phyloP scores from a whole-genome alignment of 208 protist genomes.

The Strigomonas galati region DNA sequence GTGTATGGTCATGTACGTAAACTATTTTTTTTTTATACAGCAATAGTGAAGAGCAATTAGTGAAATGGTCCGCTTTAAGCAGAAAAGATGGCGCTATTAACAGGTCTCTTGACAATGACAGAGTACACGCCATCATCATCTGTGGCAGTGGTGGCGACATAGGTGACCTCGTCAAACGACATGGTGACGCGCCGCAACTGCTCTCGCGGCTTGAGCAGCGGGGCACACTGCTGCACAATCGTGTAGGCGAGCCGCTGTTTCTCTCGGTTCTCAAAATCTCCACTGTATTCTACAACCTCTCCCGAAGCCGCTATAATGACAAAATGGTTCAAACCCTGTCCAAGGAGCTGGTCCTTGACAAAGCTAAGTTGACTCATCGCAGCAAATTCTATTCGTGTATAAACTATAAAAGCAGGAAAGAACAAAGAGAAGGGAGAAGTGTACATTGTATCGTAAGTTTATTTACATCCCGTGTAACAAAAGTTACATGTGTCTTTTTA shows the following conservation, averaged over 20 bases:
- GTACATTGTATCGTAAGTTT: no score
- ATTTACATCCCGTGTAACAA: no score
- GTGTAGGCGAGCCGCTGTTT: constrained; percentile 71
- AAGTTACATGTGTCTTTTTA: no score
- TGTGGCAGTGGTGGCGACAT: constrained; percentile 66
- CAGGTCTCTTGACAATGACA: constrained; percentile 13
- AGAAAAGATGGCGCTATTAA: background rate
- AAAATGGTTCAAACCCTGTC: constrained; percentile 81
- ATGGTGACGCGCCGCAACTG: constrained; percentile 70
- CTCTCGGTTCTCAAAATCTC: constrained; percentile 64
- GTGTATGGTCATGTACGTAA: background rate
- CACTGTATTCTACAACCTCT: constrained; percentile 67
- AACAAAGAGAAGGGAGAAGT: no score
- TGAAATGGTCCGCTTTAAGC: no score
- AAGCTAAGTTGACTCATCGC: constrained; percentile 37
- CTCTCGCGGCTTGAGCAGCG: constrained; percentile 48
- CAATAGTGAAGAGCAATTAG: background rate
- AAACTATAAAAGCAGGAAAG: no score
- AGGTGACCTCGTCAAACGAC: constrained; percentile 70
- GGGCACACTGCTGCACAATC: constrained; percentile 66
- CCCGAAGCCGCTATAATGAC: constrained; percentile 66
- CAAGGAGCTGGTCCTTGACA: constrained; percentile 84
- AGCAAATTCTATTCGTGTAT: no score
- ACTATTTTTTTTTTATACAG: no score
- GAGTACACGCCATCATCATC: constrained; percentile 15